Evolutionary conservation across 2,329 filamentous ascomycete genomes (phyloP).

Genomic region (Verticillium longisporum): DNA sequence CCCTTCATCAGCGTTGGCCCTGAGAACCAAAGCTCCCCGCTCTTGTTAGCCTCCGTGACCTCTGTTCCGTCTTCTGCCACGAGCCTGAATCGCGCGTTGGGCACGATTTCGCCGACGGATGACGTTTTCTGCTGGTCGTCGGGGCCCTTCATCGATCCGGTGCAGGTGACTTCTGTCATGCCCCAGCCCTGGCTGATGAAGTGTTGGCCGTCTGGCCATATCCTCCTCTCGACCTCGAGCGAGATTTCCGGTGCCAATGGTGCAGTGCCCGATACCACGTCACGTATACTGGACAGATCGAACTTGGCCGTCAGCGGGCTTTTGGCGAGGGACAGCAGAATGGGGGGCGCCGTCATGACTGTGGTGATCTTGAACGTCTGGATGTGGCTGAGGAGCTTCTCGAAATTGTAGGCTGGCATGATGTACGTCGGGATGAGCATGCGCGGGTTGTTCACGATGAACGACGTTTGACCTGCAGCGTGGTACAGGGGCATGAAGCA

Average conservation of each 20-base stretch:
- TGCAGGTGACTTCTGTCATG: neutral
- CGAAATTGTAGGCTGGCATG: neutral
- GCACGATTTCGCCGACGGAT: neutral
- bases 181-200: neutral
- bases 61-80: neutral
- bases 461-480: constrained; percentile 35
- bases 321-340: constrained; percentile 1
- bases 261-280: neutral
- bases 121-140: neutral
- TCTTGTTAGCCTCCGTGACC: neutral
- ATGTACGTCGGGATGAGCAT: neutral
- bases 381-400: neutral
- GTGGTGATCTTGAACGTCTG: constrained; percentile 1
- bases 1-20: neutral
- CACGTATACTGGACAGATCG: no score
- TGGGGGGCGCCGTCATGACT: neutral
- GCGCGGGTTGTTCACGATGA: neutral
- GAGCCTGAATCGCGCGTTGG: neutral
- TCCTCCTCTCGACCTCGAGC: neutral
- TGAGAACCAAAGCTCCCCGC: neutral
- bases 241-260: neutral
- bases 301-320: neutral
- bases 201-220: neutral
- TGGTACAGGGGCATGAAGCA: constrained; percentile 75
- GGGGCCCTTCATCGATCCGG: neutral